Base-by-base conservation (phyloP, 768 basidiomycete species). In the Boletus insuetus region DNA sequence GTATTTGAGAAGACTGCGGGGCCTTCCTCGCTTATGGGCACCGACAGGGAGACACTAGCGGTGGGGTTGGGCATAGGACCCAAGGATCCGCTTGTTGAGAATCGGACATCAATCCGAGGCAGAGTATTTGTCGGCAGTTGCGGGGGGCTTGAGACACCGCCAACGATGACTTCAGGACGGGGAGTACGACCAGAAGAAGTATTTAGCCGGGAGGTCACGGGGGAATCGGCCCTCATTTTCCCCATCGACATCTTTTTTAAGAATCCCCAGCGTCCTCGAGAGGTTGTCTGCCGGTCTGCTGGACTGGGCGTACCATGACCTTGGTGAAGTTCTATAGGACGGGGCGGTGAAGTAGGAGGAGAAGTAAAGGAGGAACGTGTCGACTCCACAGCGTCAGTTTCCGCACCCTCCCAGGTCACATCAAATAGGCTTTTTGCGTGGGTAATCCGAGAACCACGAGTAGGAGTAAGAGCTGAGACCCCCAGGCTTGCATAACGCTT, bases 161-260 rank as follows among this genome's bases (percentile, higher is more conserved):
- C 56, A 55, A 67, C 19, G 37, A 45, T 37, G 11, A 51, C 45
- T 38, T 64, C 68, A 7, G 47, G 51, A 26, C 61, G 64, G 22
- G 44, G 40, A 41, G 44, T 4, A 35, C 63, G 68, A 46, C 49
- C 51, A 43, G 60, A 69, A 61, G 61, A 70, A 62, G 72, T 73
- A 39, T 71, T 74, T 11, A 74, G 69, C 29, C 79, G 73, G 7
- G 78, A 64, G 43, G 55, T 29, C 3, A 56, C 64, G 29, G 84
- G 79, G 16, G 79, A 71, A 45, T 91, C 90, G n/a, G 74, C 60
- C 63, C 84, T 84, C 76, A 96, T 87, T 71, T 89, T 92, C 14
- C 93, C 88, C 92, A 95, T 96, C 7, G 94, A 96, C 94, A 98
- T 97, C 75, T 98, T 98, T 76, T 94, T 93, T 55, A 98, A 76